A percentile compares a stretch with the other conserved stretches of the same genome.
Conservation (phyloP, 768 basidiomycete species). For the Russula foetens region DNA sequence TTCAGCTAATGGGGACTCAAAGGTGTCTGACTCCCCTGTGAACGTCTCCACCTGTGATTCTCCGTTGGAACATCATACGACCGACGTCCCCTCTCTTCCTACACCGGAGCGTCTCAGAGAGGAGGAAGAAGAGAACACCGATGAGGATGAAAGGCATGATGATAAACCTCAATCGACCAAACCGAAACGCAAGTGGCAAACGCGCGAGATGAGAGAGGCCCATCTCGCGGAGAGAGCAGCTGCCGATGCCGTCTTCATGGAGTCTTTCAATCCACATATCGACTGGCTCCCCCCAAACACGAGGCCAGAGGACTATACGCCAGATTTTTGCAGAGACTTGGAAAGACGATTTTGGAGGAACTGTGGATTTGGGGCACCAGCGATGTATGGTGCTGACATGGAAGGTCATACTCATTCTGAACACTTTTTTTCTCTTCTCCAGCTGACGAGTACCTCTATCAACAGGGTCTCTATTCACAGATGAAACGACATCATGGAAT, state of each 20-base stretch:
- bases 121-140: conserved; percentile 18
- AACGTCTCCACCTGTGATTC: neutral
- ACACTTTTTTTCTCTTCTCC: neutral
- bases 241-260: conserved; percentile 48
- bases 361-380: conserved; percentile 78
- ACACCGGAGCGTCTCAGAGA: conserved; percentile 19
- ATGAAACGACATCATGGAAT: conserved; percentile 82
- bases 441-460: neutral
- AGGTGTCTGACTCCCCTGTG: neutral
- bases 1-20: neutral
- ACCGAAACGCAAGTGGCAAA: conserved; percentile 34
- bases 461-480: conserved; percentile 59
- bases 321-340: conserved; percentile 78
- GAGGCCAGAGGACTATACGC: conserved; percentile 67
- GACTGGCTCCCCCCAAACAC: conserved; percentile 82
- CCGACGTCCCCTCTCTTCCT: neutral
- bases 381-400: conserved; percentile 98
- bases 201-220: conserved; percentile 39
- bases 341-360: conserved; percentile 92
- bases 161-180: conserved; percentile 30
- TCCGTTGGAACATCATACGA: neutral
- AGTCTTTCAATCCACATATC: conserved; percentile 58
- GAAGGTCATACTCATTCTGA: conserved; percentile 47
- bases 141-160: conserved; percentile 21
- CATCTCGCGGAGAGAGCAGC: conserved; percentile 39